phyloP scores from a whole-genome alignment of 257 asterid genomes.

The Ilex aquifolium region DNA sequence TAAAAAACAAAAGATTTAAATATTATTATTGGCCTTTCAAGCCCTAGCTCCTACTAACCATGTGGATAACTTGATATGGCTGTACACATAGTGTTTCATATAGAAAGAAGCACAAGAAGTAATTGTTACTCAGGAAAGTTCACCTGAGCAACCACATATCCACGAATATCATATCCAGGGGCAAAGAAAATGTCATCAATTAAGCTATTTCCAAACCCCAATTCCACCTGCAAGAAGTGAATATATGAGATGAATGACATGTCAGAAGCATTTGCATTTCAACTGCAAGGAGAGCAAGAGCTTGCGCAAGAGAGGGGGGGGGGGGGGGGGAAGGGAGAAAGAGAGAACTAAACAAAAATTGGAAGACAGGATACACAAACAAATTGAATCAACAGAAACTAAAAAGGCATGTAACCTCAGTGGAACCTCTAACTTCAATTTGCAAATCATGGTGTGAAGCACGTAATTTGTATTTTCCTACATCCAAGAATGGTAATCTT shows the following conservation, averaged over 20 bases:
- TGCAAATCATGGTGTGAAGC: conserved; percentile 73
- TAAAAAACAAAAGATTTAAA: too few species aligned
- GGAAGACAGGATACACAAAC: conserved; percentile 7
- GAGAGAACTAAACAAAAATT: neutral
- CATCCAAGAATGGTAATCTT: conserved; percentile 19
- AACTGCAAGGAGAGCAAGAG: neutral
- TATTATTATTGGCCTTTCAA: too few species aligned
- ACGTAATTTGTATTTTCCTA: conserved; percentile 70
- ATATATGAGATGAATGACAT: conserved; percentile 11
- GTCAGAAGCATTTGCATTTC: neutral
- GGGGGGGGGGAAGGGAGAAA: neutral
- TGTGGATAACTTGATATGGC: neutral
- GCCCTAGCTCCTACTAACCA: too few species aligned
- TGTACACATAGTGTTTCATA: conserved; percentile 7
- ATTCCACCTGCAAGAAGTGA: conserved; percentile 56
- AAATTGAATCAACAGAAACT: neutral
- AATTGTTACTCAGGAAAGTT: conserved; percentile 9
- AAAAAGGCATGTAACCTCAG: conserved; percentile 50
- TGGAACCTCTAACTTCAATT: conserved; percentile 68
- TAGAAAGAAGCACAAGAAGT: conserved; percentile 2
- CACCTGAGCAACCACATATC: conserved; percentile 94
- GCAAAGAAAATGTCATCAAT: conserved; percentile 69
- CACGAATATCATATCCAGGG: conserved; percentile 80
- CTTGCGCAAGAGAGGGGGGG: neutral
- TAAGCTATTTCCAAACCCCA: conserved; percentile 63